Base-by-base conservation (phyloP, 2,329 filamentous ascomycete species). In the Paecilomyces sp. region DNA sequence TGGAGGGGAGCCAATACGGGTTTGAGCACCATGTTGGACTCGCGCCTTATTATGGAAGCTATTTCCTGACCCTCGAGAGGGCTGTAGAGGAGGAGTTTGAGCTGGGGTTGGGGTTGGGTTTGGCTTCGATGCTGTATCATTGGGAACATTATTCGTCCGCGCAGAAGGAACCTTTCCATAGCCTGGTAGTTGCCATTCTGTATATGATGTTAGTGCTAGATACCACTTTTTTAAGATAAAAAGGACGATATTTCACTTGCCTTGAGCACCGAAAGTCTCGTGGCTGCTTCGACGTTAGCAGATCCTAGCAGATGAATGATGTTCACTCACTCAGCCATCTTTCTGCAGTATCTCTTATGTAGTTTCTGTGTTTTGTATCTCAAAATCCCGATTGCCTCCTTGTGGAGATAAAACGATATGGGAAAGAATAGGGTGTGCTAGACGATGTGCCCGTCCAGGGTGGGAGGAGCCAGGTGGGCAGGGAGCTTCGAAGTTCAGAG, bases 171-270 rank as follows among this genome's bases (percentile, higher is more conserved):
- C 24, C 22, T 61, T 55, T n/a, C 65, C 66, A 56, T 69, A 68
- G 1, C 66, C 66, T 24, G 62, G 61, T 3, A 69, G 56, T 41
- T 61, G 50, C 67, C 67, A 69, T 61, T 68, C 67, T 69, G 41
- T 34, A n/a, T 15, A 33, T 9, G 33, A 7, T 11, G 12, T 59
- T 34, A 59, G 53, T 15, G n/a, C n/a, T n/a, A 15, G 18, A 22
- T 47, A 18, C 18, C 6, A 28, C 1, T 3, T 28, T 18, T 18
- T 18, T 7, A 47, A 47, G 7, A 18, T 18, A 18, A 47, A 41
- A 47, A 6, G 2, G 18, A 28, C 25, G 18, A 18, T 15, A 56
- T 52, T 34, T 28, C 9, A 56, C 55, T 54, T 65, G 68, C 67
- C 67, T 63, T 66, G 59, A 11, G 67, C 67, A 18, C 64, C 66